Evolutionary conservation across 805 yeast species (phyloP).

Genomic region (Dipodascopsis uninucleata): DNA sequence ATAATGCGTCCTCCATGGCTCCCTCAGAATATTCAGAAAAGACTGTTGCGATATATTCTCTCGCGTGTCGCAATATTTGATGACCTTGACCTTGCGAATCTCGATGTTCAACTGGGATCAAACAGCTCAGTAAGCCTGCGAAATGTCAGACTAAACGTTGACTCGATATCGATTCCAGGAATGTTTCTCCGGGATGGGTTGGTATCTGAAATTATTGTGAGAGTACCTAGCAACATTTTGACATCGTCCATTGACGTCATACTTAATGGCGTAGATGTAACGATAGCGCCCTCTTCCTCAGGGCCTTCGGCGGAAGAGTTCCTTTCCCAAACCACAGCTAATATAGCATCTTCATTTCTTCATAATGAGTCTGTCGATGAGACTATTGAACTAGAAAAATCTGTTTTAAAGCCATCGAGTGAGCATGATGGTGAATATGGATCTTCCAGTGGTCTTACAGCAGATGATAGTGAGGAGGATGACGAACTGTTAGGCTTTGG

Average conservation of each 20-base stretch:
- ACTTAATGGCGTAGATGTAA: slow-evolving; percentile 53
- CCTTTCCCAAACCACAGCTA: slow-evolving; percentile 69
- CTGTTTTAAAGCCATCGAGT: slow-evolving; percentile 15
- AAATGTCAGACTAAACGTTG: slow-evolving; percentile 27
- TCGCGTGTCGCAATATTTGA: slow-evolving; percentile 80
- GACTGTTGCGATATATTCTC: slow-evolving; percentile 72
- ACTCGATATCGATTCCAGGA: slow-evolving; percentile 28
- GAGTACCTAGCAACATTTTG: slow-evolving; percentile 38
- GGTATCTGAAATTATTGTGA: slow-evolving; percentile 20
- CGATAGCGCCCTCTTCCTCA: slow-evolving; percentile 39
- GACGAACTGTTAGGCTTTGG: slow-evolving; percentile 32
- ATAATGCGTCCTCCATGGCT: slow-evolving; percentile 50
- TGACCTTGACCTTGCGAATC: slow-evolving; percentile 71
- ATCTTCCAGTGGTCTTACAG: slow-evolving; percentile 4
- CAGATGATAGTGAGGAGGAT: slow-evolving; percentile 21
- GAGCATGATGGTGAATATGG: slow-evolving; percentile 4
- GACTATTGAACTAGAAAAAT: slow-evolving; percentile 12
- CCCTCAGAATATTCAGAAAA: slow-evolving; percentile 79
- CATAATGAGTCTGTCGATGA: slow-evolving; percentile 41
- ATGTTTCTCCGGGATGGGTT: slow-evolving; percentile 24
- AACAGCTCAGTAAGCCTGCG: slow-evolving; percentile 39
- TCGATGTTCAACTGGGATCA: slow-evolving; percentile 73
- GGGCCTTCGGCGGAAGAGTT: slow-evolving; percentile 41
- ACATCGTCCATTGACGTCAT: slow-evolving; percentile 54
- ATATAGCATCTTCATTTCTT: slow-evolving; percentile 50